Base-by-base conservation (phyloP, 257 asterid species). In the Fraxinus pennsylvanica region DNA sequence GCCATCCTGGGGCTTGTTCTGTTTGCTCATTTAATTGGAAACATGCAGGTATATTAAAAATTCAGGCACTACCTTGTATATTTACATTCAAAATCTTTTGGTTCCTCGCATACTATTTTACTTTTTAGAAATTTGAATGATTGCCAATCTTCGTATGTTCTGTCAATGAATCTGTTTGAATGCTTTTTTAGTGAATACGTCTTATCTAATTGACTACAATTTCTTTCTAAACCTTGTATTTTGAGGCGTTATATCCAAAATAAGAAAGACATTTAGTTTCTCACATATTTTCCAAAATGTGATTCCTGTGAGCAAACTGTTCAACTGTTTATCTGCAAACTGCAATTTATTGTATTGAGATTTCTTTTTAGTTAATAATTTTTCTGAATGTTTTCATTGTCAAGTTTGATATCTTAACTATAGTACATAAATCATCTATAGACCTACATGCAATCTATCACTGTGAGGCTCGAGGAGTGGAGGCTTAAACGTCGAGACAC, bases 401-500 rank as follows among this genome's bases (percentile, higher is more conserved):
- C 33, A 3, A 69, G 78, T 67, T 78, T 73, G 75, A 41, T 57
- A 75, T 12, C 74, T 70, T 57, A 68, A 47, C 3, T 8, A 29
- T 76, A 27, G 4, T 63, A 32, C 66, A 6, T 68, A 22, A 78
- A 21, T 19, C 3, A 12, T 63, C 65, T 78, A 81, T 35, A 93
- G 98, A 93, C 98, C 57, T 93, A 91, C 76, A 79, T 91, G 86
- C 98, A 93, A 88, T 93, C 98, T 21, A 81, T 89, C 77, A 91
- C 96, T 25, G 96, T 93, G 92, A 90, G 97, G 89, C 97, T 90
- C 29, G 98, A 93, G 84, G 97, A 93, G 78, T 93, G 98, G 98
- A 89, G 98, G 65, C 89, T 93, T 7, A 92, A 88, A 82, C 90
- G 96, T 30, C 84, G 96, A 35, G 98, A 93, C 77, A 93, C 97